These are phyloP conservation scores for Botrytis medusae DNA, from an alignment of 2,329 filamentous ascomycete species.

Conservation along the genomic window DNA sequence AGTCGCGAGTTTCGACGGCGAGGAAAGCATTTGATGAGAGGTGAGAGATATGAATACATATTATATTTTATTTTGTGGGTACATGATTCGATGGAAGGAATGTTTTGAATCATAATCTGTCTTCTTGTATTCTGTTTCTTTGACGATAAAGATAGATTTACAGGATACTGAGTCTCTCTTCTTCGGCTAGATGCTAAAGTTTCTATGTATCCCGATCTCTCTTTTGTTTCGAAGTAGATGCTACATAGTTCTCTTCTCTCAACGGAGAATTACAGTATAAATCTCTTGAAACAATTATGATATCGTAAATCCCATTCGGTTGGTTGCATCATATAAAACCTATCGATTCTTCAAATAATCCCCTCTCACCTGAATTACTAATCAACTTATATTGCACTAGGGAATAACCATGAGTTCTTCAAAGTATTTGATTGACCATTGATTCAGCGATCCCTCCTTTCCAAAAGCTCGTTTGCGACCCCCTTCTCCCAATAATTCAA, in stretches of 20 bases:
- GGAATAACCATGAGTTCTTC: not conserved
- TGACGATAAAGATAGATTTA: not conserved
- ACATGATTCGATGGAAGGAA: not conserved
- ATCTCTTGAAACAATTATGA: not conserved
- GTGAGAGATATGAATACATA: too few species aligned
- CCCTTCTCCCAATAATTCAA: not conserved
- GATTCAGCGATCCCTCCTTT: not conserved
- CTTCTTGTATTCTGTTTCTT: not conserved
- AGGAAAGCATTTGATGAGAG: not conserved
- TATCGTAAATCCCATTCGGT: not conserved
- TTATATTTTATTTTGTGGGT: accelerated
- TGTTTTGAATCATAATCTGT: not conserved
- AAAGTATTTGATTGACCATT: not conserved
- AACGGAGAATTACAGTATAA: not conserved
- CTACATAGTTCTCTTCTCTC: not conserved
- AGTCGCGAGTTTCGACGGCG: not conserved
- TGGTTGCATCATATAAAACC: not conserved
- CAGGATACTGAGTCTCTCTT: not conserved
- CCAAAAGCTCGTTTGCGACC: not conserved
- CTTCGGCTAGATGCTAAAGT: not conserved
- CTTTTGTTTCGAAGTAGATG: not conserved
- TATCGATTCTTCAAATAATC: not conserved
- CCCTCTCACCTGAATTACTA: not conserved
- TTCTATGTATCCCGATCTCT: not conserved
- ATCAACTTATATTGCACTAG: not conserved